A percentile compares a stretch with the other conserved stretches of the same genome.
Evolutionary conservation across 331 rosid genomes (phyloP).

Genomic region (Acacia pycnantha): DNA sequence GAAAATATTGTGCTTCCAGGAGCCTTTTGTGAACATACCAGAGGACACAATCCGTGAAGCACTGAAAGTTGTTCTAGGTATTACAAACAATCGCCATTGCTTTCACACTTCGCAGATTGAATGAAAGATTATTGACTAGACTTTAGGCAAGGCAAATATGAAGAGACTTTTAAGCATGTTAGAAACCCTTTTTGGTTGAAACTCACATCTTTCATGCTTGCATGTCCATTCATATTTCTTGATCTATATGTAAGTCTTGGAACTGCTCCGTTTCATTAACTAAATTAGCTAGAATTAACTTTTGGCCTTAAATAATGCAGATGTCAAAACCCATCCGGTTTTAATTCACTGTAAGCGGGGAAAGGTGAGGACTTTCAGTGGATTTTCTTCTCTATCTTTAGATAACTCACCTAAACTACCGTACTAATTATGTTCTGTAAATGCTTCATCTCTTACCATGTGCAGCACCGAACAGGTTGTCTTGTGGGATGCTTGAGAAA

Average conservation of each 20-base stretch:
- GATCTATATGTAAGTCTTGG: neutral
- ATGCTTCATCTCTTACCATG: constrained; percentile 15
- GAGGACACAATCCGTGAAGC: constrained; percentile 70
- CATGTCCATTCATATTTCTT: neutral
- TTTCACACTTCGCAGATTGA: neutral
- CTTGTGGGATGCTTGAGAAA: constrained; percentile 91
- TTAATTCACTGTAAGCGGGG: constrained; percentile 96
- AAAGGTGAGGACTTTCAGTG: constrained; percentile 56
- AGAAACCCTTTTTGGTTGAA: neutral
- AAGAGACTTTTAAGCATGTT: neutral
- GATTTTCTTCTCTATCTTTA: neutral
- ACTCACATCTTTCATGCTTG: neutral
- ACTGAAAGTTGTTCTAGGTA: constrained; percentile 79
- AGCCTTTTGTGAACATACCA: constrained; percentile 74
- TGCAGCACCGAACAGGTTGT: constrained; percentile 98
- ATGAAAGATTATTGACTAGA: neutral
- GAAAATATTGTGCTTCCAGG: constrained; percentile 42
- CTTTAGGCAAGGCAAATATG: neutral
- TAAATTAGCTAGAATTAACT: constrained; percentile 19
- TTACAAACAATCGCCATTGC: constrained; percentile 11
- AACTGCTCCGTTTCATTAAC: neutral
- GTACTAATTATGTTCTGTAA: neutral
- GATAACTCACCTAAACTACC: neutral
- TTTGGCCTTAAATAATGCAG: constrained; percentile 46
- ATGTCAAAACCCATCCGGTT: constrained; percentile 88